Percentiles rank a stretch among this genome's conserved stretches.
These are phyloP conservation scores for Leccinum subfulvum DNA, from an alignment of 1,284 basidiomycete genomes.

Conservation along the genomic window DNA sequence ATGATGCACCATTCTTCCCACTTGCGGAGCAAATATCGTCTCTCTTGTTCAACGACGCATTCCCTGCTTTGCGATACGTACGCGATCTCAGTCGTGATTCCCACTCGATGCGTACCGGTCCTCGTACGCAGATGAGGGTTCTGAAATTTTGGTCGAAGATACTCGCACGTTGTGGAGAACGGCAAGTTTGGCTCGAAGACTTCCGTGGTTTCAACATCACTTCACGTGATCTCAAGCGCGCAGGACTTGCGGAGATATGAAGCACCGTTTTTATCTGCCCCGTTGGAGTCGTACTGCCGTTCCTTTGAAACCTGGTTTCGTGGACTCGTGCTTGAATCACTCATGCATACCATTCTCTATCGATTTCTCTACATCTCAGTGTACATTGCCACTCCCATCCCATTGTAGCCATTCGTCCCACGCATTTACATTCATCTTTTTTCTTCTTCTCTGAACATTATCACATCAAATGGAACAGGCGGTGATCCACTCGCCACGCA, in stretches of 20 bases:
- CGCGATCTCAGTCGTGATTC: constrained; percentile 50
- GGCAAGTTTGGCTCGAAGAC: constrained; percentile 33
- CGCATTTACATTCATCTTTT: constrained; percentile 22
- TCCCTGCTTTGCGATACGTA: constrained; percentile 60
- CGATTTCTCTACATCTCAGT: constrained; percentile 21
- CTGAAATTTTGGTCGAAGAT: constrained; percentile 37
- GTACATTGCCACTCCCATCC: constrained; percentile 27
- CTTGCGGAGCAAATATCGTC: constrained; percentile 63
- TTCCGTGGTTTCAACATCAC: constrained; percentile 34
- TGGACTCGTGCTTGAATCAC: constrained; percentile 8
- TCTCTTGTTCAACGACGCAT: constrained; percentile 55
- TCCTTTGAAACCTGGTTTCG: neutral
- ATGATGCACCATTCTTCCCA: constrained; percentile 57
- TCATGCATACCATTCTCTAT: constrained; percentile 23
- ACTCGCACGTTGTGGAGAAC: constrained; percentile 33
- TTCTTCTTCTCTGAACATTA: constrained; percentile 5
- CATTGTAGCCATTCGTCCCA: constrained; percentile 33
- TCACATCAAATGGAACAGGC: neutral
- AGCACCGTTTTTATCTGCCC: neutral
- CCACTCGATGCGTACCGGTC: constrained; percentile 32
- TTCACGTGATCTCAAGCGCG: constrained; percentile 32
- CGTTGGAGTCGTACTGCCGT: constrained; percentile 1
- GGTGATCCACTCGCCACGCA: constrained; percentile 2
- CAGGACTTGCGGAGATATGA: constrained; percentile 26
- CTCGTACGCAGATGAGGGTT: constrained; percentile 27